A percentile compares a stretch with the other conserved stretches of the same genome.
phyloP scores from a whole-genome alignment of 2,329 filamentous ascomycete species.

The Pseudopyricularia javanii region DNA sequence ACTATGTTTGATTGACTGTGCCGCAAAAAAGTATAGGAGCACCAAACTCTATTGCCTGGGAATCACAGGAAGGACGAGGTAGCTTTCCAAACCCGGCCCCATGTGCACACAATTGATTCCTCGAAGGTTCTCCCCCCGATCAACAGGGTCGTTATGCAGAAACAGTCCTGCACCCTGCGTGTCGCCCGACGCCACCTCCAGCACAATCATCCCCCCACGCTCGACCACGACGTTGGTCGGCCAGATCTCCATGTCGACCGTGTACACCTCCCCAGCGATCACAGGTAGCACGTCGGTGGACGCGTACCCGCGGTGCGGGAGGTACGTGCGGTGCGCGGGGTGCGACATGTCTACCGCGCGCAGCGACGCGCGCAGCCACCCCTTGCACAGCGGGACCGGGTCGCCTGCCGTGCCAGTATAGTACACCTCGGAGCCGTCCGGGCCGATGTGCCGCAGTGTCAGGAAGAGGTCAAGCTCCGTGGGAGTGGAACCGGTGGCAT shows the following conservation, averaged over 20 bases:
- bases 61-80: too few relatives aligned
- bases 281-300: constrained; percentile 43
- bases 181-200: constrained; percentile 43
- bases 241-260: constrained; percentile 52
- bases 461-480: constrained; percentile 52
- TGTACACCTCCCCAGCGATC: constrained; percentile 40
- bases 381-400: constrained; percentile 48
- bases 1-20: too few relatives aligned
- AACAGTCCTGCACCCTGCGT: too few relatives aligned
- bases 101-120: too few relatives aligned
- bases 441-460: constrained; percentile 45
- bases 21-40: too few relatives aligned
- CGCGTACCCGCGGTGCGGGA: constrained; percentile 47
- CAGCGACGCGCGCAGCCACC: constrained; percentile 47
- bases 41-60: too few relatives aligned
- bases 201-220: constrained; percentile 35
- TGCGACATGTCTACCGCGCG: constrained; percentile 39
- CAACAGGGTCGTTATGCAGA: too few relatives aligned
- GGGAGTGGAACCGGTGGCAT: constrained; percentile 13
- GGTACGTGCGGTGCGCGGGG: constrained; percentile 35
- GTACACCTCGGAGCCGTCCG: constrained; percentile 41
- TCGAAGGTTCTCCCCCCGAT: too few relatives aligned
- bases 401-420: constrained; percentile 57
- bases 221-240: constrained; percentile 46
- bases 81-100: too few relatives aligned